Conservation (phyloP, 495 filamentous ascomycete genomes). For the Tuber calosporum region DNA sequence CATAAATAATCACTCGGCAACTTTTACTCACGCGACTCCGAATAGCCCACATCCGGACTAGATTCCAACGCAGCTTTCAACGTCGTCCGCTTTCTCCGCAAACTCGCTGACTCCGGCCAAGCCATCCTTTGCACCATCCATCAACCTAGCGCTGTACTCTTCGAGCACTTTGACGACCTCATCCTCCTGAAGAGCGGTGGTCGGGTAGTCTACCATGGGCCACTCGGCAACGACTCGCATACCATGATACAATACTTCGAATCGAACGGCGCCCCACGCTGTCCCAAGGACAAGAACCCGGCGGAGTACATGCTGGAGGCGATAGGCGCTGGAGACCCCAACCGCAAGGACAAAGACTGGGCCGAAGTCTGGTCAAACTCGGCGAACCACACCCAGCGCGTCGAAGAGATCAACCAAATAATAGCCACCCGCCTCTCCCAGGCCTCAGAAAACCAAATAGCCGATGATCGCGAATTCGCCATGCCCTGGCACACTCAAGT, state of each 20-base stretch:
- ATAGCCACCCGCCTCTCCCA: slow-evolving; percentile 32
- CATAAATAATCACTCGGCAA: not conserved
- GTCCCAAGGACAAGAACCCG: slow-evolving; percentile 54
- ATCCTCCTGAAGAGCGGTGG: slow-evolving; percentile 63
- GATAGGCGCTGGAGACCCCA: slow-evolving; percentile 58
- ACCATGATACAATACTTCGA: slow-evolving; percentile 61
- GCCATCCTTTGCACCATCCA: slow-evolving; percentile 69
- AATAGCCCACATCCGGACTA: slow-evolving; percentile 59
- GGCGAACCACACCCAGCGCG: slow-evolving; percentile 43
- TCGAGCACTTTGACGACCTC: slow-evolving; percentile 66
- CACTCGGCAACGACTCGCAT: slow-evolving; percentile 49
- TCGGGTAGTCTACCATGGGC: slow-evolving; percentile 64
- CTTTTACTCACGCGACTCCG: not conserved
- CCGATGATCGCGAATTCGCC: slow-evolving; percentile 51
- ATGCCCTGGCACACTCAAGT: slow-evolving; percentile 43
- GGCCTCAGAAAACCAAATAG: slow-evolving; percentile 40
- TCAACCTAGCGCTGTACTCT: slow-evolving; percentile 64
- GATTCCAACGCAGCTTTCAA: slow-evolving; percentile 59
- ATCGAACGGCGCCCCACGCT: slow-evolving; percentile 54
- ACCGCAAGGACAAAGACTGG: slow-evolving; percentile 58
- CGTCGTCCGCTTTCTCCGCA: slow-evolving; percentile 58
- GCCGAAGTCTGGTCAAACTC: slow-evolving; percentile 53
- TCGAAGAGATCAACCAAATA: slow-evolving; percentile 49
- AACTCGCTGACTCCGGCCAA: slow-evolving; percentile 60
- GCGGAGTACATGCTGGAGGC: slow-evolving; percentile 66